These are phyloP conservation scores for Lactifluus echinatus DNA, from an alignment of 768 basidiomycete species.

Conservation along the genomic window DNA sequence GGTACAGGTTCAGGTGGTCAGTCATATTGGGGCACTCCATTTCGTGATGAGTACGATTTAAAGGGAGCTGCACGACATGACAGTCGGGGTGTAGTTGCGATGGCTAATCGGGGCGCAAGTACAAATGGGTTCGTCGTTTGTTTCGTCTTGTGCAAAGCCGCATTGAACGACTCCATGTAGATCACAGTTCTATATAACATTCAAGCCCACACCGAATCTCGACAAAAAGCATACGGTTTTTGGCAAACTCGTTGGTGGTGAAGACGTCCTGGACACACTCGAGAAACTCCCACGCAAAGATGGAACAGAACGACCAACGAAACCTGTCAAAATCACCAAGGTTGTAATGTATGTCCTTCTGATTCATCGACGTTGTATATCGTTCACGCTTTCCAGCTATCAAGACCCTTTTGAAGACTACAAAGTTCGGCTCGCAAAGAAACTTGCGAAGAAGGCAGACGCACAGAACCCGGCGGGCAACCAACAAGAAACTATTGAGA, in stretches of 20 bases:
- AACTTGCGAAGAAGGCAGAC: conserved; percentile 52
- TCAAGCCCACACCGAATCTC: conserved; percentile 72
- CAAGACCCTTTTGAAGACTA: conserved; percentile 96
- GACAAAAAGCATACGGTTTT: conserved; percentile 96
- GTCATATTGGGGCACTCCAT: conserved; percentile 91
- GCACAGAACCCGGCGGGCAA: conserved; percentile 28
- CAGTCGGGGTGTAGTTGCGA: conserved; percentile 73
- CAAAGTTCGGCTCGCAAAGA: conserved; percentile 72
- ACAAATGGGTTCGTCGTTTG: conserved; percentile 65
- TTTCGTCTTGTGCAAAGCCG: not conserved
- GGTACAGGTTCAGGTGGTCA: conserved; percentile 92
- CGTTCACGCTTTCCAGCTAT: conserved; percentile 39
- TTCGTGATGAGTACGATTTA: conserved; percentile 87
- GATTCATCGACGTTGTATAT: not conserved
- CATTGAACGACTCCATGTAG: conserved; percentile 30
- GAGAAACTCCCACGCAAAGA: conserved; percentile 76
- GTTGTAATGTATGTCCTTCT: conserved; percentile 68
- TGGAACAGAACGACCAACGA: conserved; percentile 80
- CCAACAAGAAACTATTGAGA: conserved; percentile 29
- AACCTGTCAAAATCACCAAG: conserved; percentile 77
- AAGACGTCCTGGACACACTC: conserved; percentile 77
- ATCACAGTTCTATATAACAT: conserved; percentile 92
- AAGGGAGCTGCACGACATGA: conserved; percentile 88
- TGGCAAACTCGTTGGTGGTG: conserved; percentile 93
- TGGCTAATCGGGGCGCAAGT: conserved; percentile 92